Base-by-base conservation (phyloP, 106 monocot species). In the Phalaenopsis aphrodite region DNA sequence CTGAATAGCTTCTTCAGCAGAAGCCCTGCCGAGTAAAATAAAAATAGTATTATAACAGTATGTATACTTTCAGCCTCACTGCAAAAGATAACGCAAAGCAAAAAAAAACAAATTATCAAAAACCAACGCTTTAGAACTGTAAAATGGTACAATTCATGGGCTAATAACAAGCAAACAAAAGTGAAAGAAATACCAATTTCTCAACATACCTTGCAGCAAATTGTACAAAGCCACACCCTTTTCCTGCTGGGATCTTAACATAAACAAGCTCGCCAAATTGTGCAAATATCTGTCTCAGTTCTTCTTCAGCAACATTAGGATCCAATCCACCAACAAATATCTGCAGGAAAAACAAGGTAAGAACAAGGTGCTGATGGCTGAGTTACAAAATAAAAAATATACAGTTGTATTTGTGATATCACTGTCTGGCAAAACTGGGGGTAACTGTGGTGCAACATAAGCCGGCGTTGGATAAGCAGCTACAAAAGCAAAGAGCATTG, bases 211-310 rank as follows among this genome's bases (percentile, higher is more conserved):
- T 94, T 24, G 86, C 37, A 37, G 78, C 81, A 84, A 88, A 98
- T 78, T 98, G 97, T 42, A 98, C 94, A 89, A 98, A 94, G 56
- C 94, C 97, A 74, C 97, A 98, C 81, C 92, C 97, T 88, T 89
- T 98, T 81, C 88, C 92, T 55, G 77, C 82, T 71, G 94, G 97
- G 75, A 94, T 89, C 81, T 98, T 92, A 55, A 88, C 92, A 88
- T 92, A 94, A 23, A 88, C 77, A 81, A 92, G 83, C 48, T 98
- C 97, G 16, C 97, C 97, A 88, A 92, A 90, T 64, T 92, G 97
- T 8, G 88, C 76, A 85, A 90, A 98, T 24, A 92, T 88, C 75
- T 92, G 90, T 84, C 68, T 92, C 24, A 98, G 79, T 78, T 94
- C 97, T 65, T 98, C 97, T 75, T 98, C 97, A 41, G 89, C 84